Evolutionary conservation across 257 asterid genomes (phyloP), one percentile per base, ranked within the genome.

Genomic region (Solanum chilense): DNA sequence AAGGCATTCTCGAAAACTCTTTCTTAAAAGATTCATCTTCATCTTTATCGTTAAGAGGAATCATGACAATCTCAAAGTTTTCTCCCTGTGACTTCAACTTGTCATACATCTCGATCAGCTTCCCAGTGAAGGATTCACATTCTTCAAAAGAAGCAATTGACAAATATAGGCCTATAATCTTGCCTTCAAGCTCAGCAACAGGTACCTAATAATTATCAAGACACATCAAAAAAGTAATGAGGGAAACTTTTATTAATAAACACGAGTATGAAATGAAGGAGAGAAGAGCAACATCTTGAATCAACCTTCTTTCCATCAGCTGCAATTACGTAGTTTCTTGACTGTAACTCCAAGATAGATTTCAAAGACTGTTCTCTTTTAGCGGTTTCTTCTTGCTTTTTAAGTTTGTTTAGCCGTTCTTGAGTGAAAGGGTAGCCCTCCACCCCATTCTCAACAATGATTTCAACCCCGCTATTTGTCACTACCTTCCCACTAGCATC

Each of bases 371-470:
- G 99, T 68, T 94, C 92, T 93, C 88, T 91, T 95, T 75, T 95
- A 44, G 94, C 96, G 83, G 90, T 93, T 84, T 91, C 93, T 90
- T 92, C 95, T 76, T 86, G 94, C 76, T 94, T 92, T 89, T 88
- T 91, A 73, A 97, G 91, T 69, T 88, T 87, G 16, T 58, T 84
- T 23, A 95, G 74, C 45, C 88, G 88, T 85, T 95, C 92, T 1
- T 86, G 78, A 35, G 91, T 85, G 88, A 97, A 97, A 45, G 99
- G 99, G 91, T 92, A 95, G 21, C 93, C 99, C 90, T 93, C 98
- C 1, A 81, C 93, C 41, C 96, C 98, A 62, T 93, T 71, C 66
- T 94, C 99, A 58, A 77, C 73, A 49, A 94, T 82, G 49, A 94
- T 64, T 82, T 64, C 81, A 68, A 92, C 95, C 39, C 99, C 99